Percentiles rank a stretch among this genome's conserved stretches.
Conservation (phyloP, 352 stramenopile species). For the Phytophthora fragariaefolia region DNA sequence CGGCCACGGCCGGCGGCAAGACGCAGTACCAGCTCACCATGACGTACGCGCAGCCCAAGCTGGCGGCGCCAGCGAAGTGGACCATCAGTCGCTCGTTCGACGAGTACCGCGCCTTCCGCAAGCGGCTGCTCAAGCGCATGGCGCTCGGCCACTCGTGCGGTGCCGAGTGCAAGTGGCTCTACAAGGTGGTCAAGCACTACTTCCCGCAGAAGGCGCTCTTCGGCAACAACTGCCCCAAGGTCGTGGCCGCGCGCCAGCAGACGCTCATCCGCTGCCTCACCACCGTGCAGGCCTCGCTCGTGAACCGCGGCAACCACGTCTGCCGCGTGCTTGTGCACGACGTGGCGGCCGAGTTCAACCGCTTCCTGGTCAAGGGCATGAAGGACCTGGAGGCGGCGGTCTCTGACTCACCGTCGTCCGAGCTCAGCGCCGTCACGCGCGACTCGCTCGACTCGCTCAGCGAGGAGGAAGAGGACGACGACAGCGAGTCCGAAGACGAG, state of each 20-base stretch:
- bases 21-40: constrained; percentile 46
- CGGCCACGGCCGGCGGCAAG: constrained; percentile 25
- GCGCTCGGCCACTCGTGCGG: constrained; percentile 62
- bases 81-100: constrained; percentile 49
- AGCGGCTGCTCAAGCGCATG: constrained; percentile 52
- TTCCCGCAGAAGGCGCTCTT: constrained; percentile 63
- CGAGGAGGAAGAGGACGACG: constrained; percentile 15
- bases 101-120: constrained; percentile 56
- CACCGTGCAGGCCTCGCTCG: constrained; percentile 44
- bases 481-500: constrained; percentile 29
- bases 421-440: constrained; percentile 36
- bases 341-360: constrained; percentile 45
- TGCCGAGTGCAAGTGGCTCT: constrained; percentile 71
- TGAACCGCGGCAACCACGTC: constrained; percentile 47
- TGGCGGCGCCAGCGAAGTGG: constrained; percentile 36
- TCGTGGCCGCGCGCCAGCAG: constrained; percentile 40
- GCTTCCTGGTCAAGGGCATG: constrained; percentile 44
- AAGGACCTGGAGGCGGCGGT: constrained; percentile 34
- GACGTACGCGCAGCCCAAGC: constrained; percentile 35
- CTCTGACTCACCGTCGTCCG: constrained; percentile 34
- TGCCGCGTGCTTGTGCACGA: constrained; percentile 42
- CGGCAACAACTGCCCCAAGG: constrained; percentile 42
- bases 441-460: constrained; percentile 39
- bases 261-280: constrained; percentile 47
- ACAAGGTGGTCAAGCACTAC: constrained; percentile 66